A percentile compares a stretch with the other conserved stretches of the same genome.
Evolutionary conservation across 176 grass and related monocot genomes (phyloP).

Genomic region (Carex cristatella): DNA sequence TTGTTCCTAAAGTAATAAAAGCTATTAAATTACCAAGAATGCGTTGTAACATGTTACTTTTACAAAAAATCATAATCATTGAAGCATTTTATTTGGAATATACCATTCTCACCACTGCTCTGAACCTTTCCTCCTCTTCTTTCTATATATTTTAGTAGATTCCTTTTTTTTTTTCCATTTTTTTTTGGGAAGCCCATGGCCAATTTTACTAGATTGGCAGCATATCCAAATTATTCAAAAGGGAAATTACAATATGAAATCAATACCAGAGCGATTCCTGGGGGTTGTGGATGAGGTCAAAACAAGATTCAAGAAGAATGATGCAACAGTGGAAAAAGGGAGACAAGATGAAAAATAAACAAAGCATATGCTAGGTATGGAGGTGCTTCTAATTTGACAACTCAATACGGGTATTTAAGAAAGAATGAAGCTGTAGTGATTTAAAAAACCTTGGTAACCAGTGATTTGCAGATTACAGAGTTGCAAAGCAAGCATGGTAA

Average conservation of each 20-base stretch:
- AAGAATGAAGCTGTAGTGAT: neutral
- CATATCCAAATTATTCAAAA: neutral
- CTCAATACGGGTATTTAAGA: neutral
- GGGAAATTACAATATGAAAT: neutral
- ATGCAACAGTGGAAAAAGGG: neutral
- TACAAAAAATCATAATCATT: neutral
- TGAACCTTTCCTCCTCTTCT: neutral
- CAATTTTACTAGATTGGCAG: neutral
- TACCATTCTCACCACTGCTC: neutral
- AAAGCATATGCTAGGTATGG: neutral
- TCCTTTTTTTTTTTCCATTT: neutral
- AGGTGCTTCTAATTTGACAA: neutral
- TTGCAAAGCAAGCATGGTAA: neutral
- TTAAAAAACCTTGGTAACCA: neutral
- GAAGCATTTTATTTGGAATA: neutral
- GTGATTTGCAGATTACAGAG: neutral
- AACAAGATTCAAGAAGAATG: neutral
- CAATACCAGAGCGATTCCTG: neutral
- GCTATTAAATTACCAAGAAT: neutral
- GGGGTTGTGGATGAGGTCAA: no score
- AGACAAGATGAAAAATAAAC: neutral
- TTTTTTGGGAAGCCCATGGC: neutral
- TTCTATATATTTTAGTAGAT: neutral
- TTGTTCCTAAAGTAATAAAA: neutral
- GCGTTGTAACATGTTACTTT: neutral